Base-by-base conservation (phyloP, 768 basidiomycete species). In the Naganishia antarctica region DNA sequence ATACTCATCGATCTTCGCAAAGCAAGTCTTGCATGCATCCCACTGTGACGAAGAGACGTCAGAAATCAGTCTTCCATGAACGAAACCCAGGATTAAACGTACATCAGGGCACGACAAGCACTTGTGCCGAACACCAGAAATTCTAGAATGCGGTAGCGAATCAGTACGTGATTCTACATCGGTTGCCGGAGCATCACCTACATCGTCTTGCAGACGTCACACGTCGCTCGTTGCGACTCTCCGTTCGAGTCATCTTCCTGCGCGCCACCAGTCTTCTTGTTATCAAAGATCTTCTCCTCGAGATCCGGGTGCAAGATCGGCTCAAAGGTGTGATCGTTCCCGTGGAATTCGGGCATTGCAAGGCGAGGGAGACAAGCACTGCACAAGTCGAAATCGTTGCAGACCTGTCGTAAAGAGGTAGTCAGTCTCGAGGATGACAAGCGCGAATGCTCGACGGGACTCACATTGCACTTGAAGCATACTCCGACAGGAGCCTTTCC, bases 301-400 rank as follows among this genome's bases (percentile, higher is more conserved):
- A 76, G 62, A 23, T 69, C 73, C 12, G 64, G 67, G 61, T 75
- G 74, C 25, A 71, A 64, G 69, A 77, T 73, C 12, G 73, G 70
- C 41, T 70, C 70, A 69, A 77, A 77, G 2, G 70, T 72, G 50
- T 77, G 76, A 21, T 57, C 45, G 7, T 67, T 43, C 2, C 67
- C 69, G 61, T 77, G 76, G 29, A 74, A 65, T 23, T 71, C 74
- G 4, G 64, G 66, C 5, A 70, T 70, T 51, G 70, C 64, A 23
- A 77, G 60, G 3, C 70, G 63, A 9, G 76, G 76, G 11, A 77
- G 61, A 62, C 76, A 77, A 7, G 70, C 68, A 21, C 68, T 69
- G 63, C 76, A 77, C 11, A 77, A 66, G 62, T 77, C 76, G 66
- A 72, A 77, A 65, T 77, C 76, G 21, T 66, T 63, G 66, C 74